Evolutionary conservation across 1,139 yeast species (phyloP), one percentile per base, ranked within the genome.

Genomic region (Geotrichum reessii): DNA sequence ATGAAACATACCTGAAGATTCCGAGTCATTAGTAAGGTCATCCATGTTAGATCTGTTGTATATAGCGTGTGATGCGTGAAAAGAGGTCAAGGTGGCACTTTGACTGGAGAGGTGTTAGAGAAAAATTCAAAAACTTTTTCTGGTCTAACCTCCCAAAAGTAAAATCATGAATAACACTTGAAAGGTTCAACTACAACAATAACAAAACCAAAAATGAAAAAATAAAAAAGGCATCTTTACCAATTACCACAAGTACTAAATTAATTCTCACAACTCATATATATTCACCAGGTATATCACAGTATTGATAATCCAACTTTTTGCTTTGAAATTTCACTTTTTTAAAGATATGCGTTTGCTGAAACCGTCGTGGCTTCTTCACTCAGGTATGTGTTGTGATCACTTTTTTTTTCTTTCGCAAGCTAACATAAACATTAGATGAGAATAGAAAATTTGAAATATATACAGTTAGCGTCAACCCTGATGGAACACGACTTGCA

Each of bases 401-500:
- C 19, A 17, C 5, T 9, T 14, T 19, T 14, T 44, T 12, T n/a
- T 27, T 47, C 6, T 22, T n/a, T n/a, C 50, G 46, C 28, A 53
- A 50, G 17, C 27, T n/a, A 5, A 21, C 28, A 5, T 55, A 77
- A 3, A 37, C 3, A n/a, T 3, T 19, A 37, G 97, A 90, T 70
- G 97, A 90, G 66, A 84, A 85, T 64, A 81, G 89, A 65, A 83
- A 81, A 64, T 86, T 85, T 65, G 98, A 92, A 69, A 87, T 95
- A 44, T 93, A 90, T 70, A 84, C 98, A 0, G 82, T 92, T 9
- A 84, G 85, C 57, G 85, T 89, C 14, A 86, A 88, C 63, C 82
- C 88, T 0, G 95, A 90, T 73, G 97, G 97, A 2, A 74, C 85
- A 50, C 76, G 97, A 60, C 72, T 93, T 50, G 99, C 98, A 0